Evolutionary conservation across 2,329 filamentous ascomycete species (phyloP).

Genomic region (Clonostachys chloroleuca): DNA sequence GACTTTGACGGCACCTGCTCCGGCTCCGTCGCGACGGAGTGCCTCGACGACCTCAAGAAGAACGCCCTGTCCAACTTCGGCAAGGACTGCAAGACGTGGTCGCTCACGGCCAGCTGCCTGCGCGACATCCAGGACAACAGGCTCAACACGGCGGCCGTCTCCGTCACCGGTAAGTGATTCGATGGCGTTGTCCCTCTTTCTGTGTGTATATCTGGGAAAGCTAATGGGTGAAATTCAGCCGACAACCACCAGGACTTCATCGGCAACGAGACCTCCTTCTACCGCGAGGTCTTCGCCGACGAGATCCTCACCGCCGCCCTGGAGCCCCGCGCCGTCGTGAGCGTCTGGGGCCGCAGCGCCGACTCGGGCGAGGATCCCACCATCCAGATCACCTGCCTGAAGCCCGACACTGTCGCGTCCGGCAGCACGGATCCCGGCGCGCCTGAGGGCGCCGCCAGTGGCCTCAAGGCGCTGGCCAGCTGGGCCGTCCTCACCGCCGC

Average conservation of each 20-base stretch:
- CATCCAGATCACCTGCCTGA: background rate
- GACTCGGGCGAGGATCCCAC: background rate
- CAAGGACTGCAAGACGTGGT: conserved; percentile 1
- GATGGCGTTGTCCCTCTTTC: no score
- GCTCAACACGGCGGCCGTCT: background rate
- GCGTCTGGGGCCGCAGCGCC: conserved; percentile 1
- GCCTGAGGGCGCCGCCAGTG: background rate
- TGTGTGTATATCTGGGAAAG: no score
- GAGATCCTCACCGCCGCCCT: background rate
- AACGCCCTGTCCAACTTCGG: conserved; percentile 1
- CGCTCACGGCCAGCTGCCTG: conserved; percentile 2
- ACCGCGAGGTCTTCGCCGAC: conserved; percentile 1
- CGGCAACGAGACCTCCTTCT: conserved; percentile 3
- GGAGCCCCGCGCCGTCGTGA: conserved; percentile 4
- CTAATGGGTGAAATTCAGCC: conserved; percentile 1
- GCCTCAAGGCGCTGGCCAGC: background rate
- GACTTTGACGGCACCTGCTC: conserved; percentile 3
- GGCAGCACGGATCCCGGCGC: background rate
- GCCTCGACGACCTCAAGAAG: conserved; percentile 2
- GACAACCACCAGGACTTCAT: background rate
- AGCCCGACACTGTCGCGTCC: background rate
- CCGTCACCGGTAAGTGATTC: background rate
- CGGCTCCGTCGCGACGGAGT: conserved; percentile 3
- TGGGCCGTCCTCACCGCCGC: conserved; percentile 1
- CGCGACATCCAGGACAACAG: conserved; percentile 1